These are phyloP conservation scores for Craspedostauros australis DNA, from an alignment of 108 stramenopile genomes.

Conservation along the genomic window DNA sequence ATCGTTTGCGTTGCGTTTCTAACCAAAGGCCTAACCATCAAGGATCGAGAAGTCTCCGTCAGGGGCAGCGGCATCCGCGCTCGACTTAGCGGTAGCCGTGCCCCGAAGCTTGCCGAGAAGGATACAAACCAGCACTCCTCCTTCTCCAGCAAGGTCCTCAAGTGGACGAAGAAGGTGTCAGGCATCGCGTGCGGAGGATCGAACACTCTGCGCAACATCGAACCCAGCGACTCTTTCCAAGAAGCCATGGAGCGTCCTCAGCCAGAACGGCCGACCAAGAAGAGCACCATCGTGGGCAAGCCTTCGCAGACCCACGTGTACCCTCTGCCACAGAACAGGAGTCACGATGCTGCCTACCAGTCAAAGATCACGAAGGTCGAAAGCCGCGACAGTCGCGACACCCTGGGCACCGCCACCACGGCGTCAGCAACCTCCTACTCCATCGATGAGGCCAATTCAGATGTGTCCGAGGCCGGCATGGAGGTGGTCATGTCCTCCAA, in stretches of 20 bases:
- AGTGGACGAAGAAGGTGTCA: constrained; percentile 52
- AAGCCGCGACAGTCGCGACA: constrained; percentile 27
- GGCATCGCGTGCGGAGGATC: constrained; percentile 29
- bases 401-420: constrained; percentile 49
- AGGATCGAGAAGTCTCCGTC: constrained; percentile 24
- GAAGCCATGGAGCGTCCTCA: constrained; percentile 13
- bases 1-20: constrained; percentile 17
- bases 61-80: constrained; percentile 24
- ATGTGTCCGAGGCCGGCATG: constrained; percentile 43
- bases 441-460: constrained; percentile 35
- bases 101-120: constrained; percentile 22
- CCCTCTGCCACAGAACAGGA: too few species aligned
- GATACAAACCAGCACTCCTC: constrained; percentile 5
- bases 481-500: constrained; percentile 40
- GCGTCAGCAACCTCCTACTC: constrained; percentile 57
- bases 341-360: constrained; percentile 16
- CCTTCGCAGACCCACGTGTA: not conserved
- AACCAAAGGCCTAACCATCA: constrained; percentile 21
- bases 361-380: constrained; percentile 13
- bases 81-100: constrained; percentile 22
- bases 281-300: constrained; percentile 4
- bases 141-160: constrained; percentile 24
- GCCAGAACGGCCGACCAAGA: constrained; percentile 24
- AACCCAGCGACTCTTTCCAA: constrained; percentile 1
- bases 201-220: constrained; percentile 16